A percentile compares a stretch with the other conserved stretches of the same genome.
Conservation (phyloP, 148 eudicot genomes). For the Nyssa sinensis region DNA sequence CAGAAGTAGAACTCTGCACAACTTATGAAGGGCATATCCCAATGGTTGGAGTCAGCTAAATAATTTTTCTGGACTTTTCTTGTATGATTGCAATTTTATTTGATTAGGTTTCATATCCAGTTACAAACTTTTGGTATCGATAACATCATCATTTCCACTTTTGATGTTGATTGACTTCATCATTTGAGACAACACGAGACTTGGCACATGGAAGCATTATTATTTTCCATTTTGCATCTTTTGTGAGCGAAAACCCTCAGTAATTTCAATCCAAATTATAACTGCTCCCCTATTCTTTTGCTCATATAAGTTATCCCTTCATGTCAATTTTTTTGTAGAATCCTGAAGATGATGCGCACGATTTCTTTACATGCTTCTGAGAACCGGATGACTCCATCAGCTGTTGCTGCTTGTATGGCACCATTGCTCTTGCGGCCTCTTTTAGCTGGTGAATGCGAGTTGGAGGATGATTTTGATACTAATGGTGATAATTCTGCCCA, state of each 20-base stretch:
- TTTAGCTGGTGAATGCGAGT: conserved; percentile 94
- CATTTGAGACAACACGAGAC: background rate
- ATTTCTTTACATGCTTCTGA: conserved; percentile 72
- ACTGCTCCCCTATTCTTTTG: background rate
- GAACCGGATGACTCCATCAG: conserved; percentile 94
- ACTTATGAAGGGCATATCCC: background rate
- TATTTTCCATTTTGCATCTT: background rate
- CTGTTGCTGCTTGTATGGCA: conserved; percentile 99
- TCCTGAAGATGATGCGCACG: conserved; percentile 94
- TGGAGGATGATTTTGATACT: conserved; percentile 82
- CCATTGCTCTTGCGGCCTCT: conserved; percentile 98
- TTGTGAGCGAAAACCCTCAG: background rate
- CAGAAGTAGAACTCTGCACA: background rate
- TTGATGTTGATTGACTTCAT: background rate
- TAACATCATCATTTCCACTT: background rate
- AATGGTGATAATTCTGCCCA: conserved; percentile 92
- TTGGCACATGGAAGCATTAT: background rate
- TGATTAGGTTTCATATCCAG: background rate
- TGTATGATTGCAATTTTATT: background rate
- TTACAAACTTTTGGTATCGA: background rate
- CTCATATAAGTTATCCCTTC: background rate
- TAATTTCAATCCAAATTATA: background rate
- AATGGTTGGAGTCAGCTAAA: too few species aligned
- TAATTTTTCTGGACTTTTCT: too few species aligned
- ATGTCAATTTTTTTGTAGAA: conserved; percentile 39